Base-by-base conservation (phyloP, 306 rosid genomes). In the Quercus glauca region DNA sequence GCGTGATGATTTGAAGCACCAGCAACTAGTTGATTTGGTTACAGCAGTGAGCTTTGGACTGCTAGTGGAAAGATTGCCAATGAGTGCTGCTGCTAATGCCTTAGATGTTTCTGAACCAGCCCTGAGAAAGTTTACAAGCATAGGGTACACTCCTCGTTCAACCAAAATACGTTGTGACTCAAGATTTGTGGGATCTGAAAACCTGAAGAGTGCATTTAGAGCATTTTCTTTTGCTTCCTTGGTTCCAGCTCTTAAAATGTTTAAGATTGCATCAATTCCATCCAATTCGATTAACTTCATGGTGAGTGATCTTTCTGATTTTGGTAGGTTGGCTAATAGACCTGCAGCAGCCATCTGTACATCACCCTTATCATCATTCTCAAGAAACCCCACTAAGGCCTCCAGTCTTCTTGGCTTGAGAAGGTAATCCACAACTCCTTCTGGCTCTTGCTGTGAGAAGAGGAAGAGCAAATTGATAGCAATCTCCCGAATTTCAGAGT, bases 321-420 rank as follows among this genome's bases (percentile, higher is more conserved):
- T 93, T 15, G 96, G 96, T 9, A 93, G 87, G 83, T 93, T 91
- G 31, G 92, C 97, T 69, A 93, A 83, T 73, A 93, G 79, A 55
- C 97, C 97, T 15, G 97, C 92, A 17, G 97, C 96, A 67, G 97
- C 94, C 89, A 93, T 89, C 67, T 86, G 91, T 14, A 91, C 96
- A 74, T 87, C 82, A 33, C 80, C 82, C 19, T 92, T 89, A 15
- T 87, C 89, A 17, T 87, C 88, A 21, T 76, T 88, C 83, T 93
- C 92, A 21, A 93, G 91, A 75, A 89, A 89, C 28, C 97, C 94
- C 73, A 91, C 94, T 68, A 93, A 84, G 69, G 91, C 97, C 81
- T 93, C 97, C n/a, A 93, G 87, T 78, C 96, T 88, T 82, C 96
- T 91, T 64, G 97, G 96, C 90, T 18, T 89, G 78, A 91, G 87